A percentile compares a stretch with the other conserved stretches of the same genome.
Evolutionary conservation across 176 grass and related monocot genomes (phyloP).

Genomic region (Pontederia paniculata): DNA sequence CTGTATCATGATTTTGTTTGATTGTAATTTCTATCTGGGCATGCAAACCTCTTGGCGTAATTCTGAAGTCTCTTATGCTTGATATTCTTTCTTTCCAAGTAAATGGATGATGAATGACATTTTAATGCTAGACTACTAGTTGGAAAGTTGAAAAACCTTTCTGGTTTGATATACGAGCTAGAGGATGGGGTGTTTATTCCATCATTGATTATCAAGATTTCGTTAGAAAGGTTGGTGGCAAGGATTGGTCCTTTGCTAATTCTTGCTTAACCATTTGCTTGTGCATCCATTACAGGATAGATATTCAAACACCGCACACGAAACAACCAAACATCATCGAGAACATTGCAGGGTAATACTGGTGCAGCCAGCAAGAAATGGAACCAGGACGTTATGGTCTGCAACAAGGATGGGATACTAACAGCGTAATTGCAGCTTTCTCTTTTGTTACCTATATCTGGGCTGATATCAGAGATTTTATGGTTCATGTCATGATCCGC

Average conservation of each 20-base stretch:
- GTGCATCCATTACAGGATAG: slow-evolving; percentile 77
- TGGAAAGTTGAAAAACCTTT: too few species aligned
- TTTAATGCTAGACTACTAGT: too few species aligned
- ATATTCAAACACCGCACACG: slow-evolving; percentile 23
- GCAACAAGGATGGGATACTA: slow-evolving; percentile 82
- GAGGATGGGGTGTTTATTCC: slow-evolving; percentile 12
- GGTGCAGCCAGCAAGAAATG: slow-evolving; percentile 50
- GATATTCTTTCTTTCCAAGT: too few species aligned
- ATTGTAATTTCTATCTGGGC: too few species aligned
- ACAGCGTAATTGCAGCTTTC: slow-evolving; percentile 99
- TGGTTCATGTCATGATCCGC: slow-evolving; percentile 53
- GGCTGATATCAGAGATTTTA: slow-evolving; percentile 80
- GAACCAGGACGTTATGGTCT: slow-evolving; percentile 67
- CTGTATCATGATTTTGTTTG: too few species aligned
- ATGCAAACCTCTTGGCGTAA: too few species aligned
- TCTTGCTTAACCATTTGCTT: slow-evolving; percentile 35
- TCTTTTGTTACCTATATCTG: slow-evolving; percentile 80
- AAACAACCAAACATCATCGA: slow-evolving; percentile 37
- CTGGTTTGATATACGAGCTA: not conserved
- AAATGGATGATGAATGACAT: too few species aligned
- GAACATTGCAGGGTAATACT: slow-evolving; percentile 35
- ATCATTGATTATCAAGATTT: slow-evolving; percentile 22
- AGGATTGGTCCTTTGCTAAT: slow-evolving; percentile 16
- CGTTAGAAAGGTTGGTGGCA: slow-evolving; percentile 21
- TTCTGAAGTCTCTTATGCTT: too few species aligned